These are phyloP conservation scores for Thermomyces lanuginosus DNA, from an alignment of 2,329 filamentous ascomycete genomes.

Conservation along the genomic window DNA sequence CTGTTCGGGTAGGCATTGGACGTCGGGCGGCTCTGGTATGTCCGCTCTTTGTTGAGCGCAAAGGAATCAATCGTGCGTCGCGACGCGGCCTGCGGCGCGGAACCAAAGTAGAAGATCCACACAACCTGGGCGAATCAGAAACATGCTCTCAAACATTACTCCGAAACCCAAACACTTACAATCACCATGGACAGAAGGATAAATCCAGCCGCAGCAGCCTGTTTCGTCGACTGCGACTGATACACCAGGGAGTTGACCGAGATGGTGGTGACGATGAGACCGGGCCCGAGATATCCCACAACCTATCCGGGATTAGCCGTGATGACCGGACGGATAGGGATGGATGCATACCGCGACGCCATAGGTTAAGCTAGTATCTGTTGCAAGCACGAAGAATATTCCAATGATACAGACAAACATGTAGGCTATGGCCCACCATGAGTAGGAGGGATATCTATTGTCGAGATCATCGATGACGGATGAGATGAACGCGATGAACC, in stretches of 20 bases:
- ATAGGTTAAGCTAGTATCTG: slow-evolving; percentile 72
- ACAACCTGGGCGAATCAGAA: slow-evolving; percentile 50
- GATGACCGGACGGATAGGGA: background rate
- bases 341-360: slow-evolving; percentile 55
- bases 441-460: slow-evolving; percentile 58
- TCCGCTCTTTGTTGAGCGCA: slow-evolving; percentile 71
- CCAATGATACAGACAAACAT: slow-evolving; percentile 69
- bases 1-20: slow-evolving; percentile 56
- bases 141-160: slow-evolving; percentile 5
- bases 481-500: slow-evolving; percentile 80
- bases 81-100: slow-evolving; percentile 68
- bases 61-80: slow-evolving; percentile 92
- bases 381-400: slow-evolving; percentile 66
- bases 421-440: slow-evolving; percentile 83
- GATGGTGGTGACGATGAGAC: slow-evolving; percentile 70
- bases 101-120: slow-evolving; percentile 99
- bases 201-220: slow-evolving; percentile 82
- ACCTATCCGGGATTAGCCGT: slow-evolving; percentile 35
- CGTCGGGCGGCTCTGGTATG: slow-evolving; percentile 51
- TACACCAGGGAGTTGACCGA: slow-evolving; percentile 79
- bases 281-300: slow-evolving; percentile 70
- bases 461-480: slow-evolving; percentile 56
- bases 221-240: slow-evolving; percentile 48
- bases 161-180: slow-evolving; percentile 38
- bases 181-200: slow-evolving; percentile 86